Evolutionary conservation across 2,329 filamentous ascomycete species (phyloP).

Genomic region (Xylariales sp.): DNA sequence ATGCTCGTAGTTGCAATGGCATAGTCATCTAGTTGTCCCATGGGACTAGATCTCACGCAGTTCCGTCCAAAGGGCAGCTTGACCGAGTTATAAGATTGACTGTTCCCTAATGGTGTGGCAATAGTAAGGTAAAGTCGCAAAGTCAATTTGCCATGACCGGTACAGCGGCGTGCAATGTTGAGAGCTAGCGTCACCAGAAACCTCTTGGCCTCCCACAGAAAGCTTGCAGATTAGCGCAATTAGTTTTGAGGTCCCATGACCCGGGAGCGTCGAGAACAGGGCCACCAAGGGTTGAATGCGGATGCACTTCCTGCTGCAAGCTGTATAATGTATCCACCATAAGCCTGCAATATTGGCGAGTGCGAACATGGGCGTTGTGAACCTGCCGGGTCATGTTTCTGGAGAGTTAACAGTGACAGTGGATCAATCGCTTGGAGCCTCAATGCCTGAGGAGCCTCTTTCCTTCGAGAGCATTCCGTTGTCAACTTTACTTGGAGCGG

Average conservation of each 20-base stretch:
- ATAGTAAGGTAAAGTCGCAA: too few relatives aligned
- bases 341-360: conserved; percentile 2
- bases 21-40: too few relatives aligned
- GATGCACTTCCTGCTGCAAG: conserved; percentile 4
- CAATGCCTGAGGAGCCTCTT: neutral
- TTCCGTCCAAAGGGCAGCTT: too few relatives aligned
- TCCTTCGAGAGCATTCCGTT: too few relatives aligned
- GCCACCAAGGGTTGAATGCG: conserved; percentile 7
- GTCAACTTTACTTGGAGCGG: too few relatives aligned
- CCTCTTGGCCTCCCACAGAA: neutral
- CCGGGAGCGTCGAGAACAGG: conserved; percentile 7
- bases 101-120: too few relatives aligned
- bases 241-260: conserved; percentile 6
- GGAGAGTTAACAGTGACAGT: neutral
- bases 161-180: neutral
- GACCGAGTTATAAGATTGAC: too few relatives aligned
- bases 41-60: too few relatives aligned
- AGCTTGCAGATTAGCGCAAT: conserved; percentile 5
- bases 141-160: neutral
- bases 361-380: conserved; percentile 1
- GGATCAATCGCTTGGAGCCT: conserved; percentile 6
- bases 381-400: conserved; percentile 6
- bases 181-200: too few relatives aligned
- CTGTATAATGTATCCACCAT: conserved; percentile 5
- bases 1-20: too few relatives aligned